Evolutionary conservation across 2,329 filamentous ascomycete genomes (phyloP), one percentile per base, ranked within the genome.

Genomic region (Aspergillus brasiliensis): DNA sequence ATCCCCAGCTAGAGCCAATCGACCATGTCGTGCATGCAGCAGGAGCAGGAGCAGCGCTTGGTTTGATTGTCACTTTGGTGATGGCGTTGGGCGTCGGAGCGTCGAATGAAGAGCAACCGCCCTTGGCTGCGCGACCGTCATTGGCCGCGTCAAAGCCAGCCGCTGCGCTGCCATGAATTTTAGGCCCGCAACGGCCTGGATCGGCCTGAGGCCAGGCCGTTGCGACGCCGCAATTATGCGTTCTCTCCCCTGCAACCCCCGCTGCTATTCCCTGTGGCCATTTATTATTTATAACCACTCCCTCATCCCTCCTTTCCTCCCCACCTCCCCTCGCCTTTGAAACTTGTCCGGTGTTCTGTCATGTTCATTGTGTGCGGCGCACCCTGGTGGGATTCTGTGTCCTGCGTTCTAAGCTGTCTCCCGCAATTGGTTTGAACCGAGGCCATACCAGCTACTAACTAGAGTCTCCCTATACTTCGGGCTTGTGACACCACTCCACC

Each of bases 361-460:
- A 64, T 66, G 62, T 61, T 57, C 58, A 61, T 61, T 25, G 48
- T 42, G 38, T 51, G 47, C 19, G n/a, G 38, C 27, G 28, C 37
- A 21, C 38, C 25, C 37, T 55, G 44, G 55, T 51, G 49, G 58
- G 51, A 51, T 57, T 62, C 40, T 31, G 46, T 54, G 55, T 65
- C 58, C 54, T 47, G 23, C 59, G 38, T 55, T 54, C 59, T 51
- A 46, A 60, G 47, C 40, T 57, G 31, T 56, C 62, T 58, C 57
- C 62, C 62, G 56, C 65, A 59, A 58, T 63, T 71, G 57, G 68
- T 73, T 51, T 56, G 42, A 38, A 48, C 48, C 44, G 52, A 34
- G 56, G 40, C 48, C 40, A 56, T 44, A 54, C 38, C 51, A 17
- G 34, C 42, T 47, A 11, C 31, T 34, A 34, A 34, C 31, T 34